Conservation (phyloP, 106 monocot species). For the Dioscorea dumetorum region DNA sequence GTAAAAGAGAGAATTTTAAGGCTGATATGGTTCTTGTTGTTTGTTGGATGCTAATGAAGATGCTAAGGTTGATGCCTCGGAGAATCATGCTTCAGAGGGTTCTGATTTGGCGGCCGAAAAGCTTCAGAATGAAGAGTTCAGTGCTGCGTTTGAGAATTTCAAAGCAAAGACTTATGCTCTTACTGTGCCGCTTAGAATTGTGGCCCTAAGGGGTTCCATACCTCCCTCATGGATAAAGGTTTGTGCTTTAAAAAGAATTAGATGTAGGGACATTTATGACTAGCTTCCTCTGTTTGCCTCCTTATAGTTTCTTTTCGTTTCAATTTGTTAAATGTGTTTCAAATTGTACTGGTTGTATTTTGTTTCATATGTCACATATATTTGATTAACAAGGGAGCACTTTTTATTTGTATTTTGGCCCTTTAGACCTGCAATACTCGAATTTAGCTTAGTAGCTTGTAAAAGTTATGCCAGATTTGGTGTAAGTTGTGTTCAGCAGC, state of each 20-base stretch:
- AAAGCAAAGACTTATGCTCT: slow-evolving; percentile 77
- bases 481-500: too few species aligned
- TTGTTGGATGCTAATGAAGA: not conserved
- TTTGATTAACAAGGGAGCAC: too few species aligned
- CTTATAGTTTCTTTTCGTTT: not conserved
- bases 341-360: slow-evolving; percentile 1
- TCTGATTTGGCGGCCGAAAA: slow-evolving; percentile 2
- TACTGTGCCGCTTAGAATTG: slow-evolving; percentile 76
- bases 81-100: slow-evolving; percentile 9
- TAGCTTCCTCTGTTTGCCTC: not conserved
- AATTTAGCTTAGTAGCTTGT: too few species aligned
- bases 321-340: not conserved
- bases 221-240: slow-evolving; percentile 98
- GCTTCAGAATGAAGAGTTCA: slow-evolving; percentile 50
- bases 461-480: too few species aligned
- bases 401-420: too few species aligned
- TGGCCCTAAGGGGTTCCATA: slow-evolving; percentile 65
- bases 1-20: not conserved
- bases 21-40: not conserved
- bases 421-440: too few species aligned
- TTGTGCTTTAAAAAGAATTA: not conserved
- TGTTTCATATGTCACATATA: not conserved
- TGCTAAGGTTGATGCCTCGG: slow-evolving; percentile 1
- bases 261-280: not conserved
- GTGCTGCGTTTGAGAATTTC: slow-evolving; percentile 55